phyloP scores from a whole-genome alignment of 2,329 filamentous ascomycete species.

The Diplodia scrobiculata region DNA sequence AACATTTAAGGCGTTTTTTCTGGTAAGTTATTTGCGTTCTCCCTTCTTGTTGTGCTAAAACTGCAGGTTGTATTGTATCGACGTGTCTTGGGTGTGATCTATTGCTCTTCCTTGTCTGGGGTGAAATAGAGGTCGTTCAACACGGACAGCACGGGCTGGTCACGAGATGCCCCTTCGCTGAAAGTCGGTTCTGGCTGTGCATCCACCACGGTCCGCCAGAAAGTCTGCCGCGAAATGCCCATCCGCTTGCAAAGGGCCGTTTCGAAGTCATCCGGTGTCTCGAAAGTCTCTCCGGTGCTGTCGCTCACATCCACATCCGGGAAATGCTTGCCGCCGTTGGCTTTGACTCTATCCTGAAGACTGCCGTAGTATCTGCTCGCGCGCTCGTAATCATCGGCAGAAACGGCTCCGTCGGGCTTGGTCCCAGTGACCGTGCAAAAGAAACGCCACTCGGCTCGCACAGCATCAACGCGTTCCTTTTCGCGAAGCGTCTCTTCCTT shows the following conservation, averaged over 20 bases:
- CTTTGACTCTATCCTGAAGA: neutral
- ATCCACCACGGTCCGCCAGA: constrained; percentile 39
- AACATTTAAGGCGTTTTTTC: neutral
- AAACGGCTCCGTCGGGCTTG: rapidly evolving
- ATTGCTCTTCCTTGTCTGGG: no score
- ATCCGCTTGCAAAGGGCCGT: neutral
- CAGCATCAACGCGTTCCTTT: neutral
- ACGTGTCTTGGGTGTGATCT: no score
- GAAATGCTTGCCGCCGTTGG: neutral
- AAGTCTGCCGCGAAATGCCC: constrained; percentile 17
- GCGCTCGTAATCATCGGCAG: neutral
- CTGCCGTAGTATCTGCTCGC: neutral
- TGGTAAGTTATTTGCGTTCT: no score
- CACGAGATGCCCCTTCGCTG: no score
- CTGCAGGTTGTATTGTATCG: no score
- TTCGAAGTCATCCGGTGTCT: neutral
- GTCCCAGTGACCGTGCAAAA: neutral
- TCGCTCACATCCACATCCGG: neutral
- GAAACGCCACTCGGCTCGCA: neutral
- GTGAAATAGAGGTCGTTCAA: no score
- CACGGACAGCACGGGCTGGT: no score
- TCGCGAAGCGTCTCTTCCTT: neutral
- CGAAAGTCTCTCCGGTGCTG: neutral
- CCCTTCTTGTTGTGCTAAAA: no score
- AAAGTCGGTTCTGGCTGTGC: neutral